These are phyloP conservation scores for Pyrrhoderma noxium DNA, from an alignment of 1,284 basidiomycete genomes.

Conservation along the genomic window DNA sequence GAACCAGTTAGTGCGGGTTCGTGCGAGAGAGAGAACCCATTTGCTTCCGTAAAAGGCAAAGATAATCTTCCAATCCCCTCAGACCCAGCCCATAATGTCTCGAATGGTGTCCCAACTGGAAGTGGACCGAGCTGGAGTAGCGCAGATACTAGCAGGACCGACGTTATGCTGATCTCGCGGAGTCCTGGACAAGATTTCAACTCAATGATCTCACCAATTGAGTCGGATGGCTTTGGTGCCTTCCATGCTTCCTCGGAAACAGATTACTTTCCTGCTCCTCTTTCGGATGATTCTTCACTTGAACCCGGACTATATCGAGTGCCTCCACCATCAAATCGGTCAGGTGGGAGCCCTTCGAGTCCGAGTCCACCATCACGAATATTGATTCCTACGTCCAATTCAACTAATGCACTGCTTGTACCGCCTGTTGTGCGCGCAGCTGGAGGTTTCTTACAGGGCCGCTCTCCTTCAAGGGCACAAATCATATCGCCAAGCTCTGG, in stretches of 20 bases:
- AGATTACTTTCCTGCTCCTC: neutral
- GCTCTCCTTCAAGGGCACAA: neutral
- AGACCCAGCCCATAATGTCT: neutral
- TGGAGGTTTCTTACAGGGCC: neutral
- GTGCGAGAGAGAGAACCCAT: neutral
- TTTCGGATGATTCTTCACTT: neutral
- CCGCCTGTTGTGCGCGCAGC: conserved; percentile 13
- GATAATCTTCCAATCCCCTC: neutral
- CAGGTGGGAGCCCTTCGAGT: neutral
- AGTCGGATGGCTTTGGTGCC: neutral
- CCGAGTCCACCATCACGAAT: neutral
- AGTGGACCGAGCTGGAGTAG: neutral
- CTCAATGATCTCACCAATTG: conserved; percentile 1
- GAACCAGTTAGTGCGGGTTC: neutral
- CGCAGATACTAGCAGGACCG: neutral
- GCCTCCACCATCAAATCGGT: too few relatives aligned
- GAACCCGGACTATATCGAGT: too few relatives aligned
- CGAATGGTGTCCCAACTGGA: neutral
- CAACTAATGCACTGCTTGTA: neutral
- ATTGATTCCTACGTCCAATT: neutral
- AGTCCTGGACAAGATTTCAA: conserved; percentile 16
- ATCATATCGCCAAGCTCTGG: neutral
- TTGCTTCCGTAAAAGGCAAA: neutral
- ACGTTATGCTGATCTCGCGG: conserved; percentile 15
- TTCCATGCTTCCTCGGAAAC: conserved; percentile 4